Evolutionary conservation across 1,284 basidiomycete species (phyloP).

Genomic region (Abortiporus biennis): DNA sequence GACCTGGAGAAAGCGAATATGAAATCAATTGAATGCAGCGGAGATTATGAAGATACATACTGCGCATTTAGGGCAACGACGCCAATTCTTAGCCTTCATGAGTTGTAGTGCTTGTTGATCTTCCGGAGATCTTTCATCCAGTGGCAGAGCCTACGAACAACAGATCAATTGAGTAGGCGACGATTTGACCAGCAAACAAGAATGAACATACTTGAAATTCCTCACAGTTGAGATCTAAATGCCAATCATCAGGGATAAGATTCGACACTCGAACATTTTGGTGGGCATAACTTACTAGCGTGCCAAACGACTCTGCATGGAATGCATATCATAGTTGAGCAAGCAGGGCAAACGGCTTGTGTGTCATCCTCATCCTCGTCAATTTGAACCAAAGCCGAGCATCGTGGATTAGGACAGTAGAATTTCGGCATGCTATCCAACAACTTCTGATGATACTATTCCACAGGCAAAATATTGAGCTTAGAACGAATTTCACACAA

Average conservation of each 20-base stretch:
- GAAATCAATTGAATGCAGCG: neutral
- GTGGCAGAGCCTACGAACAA: constrained; percentile 27
- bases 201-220: constrained; percentile 24
- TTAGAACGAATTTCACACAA: neutral
- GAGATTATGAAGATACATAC: constrained; percentile 15
- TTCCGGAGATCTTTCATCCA: constrained; percentile 34
- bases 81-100: constrained; percentile 31
- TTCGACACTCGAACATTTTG: neutral
- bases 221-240: constrained; percentile 30
- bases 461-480: neutral
- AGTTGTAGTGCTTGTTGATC: constrained; percentile 31
- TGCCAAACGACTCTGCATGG: constrained; percentile 33
- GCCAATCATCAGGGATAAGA: neutral
- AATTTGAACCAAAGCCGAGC: constrained; percentile 31
- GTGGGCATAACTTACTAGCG: constrained; percentile 19
- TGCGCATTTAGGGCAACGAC: constrained; percentile 32
- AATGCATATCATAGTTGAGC: constrained; percentile 28
- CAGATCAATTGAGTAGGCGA: neutral
- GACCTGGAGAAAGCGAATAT: constrained; percentile 11
- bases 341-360: constrained; percentile 30
- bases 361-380: constrained; percentile 30
- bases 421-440: constrained; percentile 30
- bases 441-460: constrained; percentile 33
- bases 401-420: constrained; percentile 35
- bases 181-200: neutral